Conservation (phyloP, 1,284 basidiomycete genomes). For the Coniferiporia sulphurascens region DNA sequence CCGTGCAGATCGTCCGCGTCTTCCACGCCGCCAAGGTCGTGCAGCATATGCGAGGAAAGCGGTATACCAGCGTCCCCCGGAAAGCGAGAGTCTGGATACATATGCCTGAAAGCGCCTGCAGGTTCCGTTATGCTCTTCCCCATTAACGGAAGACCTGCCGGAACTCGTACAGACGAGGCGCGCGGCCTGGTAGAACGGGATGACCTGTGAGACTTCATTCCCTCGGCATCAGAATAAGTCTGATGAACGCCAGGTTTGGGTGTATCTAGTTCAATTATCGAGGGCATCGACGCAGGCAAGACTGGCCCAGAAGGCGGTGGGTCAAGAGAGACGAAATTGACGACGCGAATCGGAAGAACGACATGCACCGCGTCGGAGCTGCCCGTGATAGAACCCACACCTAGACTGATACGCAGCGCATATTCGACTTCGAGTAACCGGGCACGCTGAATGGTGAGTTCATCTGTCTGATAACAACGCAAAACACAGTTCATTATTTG, state of each 20-base stretch:
- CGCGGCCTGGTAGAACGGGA: neutral
- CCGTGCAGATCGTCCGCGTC: conserved; percentile 8
- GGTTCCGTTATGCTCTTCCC: neutral
- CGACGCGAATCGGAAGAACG: conserved; percentile 65
- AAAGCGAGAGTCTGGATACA: neutral
- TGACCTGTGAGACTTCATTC: neutral
- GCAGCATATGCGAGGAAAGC: neutral
- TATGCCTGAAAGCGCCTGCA: neutral
- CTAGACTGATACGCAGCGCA: conserved; percentile 66
- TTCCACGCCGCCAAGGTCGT: conserved; percentile 12
- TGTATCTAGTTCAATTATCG: conserved; percentile 19
- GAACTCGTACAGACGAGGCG: neutral
- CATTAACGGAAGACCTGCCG: neutral
- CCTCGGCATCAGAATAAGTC: neutral
- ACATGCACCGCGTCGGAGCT: conserved; percentile 57
- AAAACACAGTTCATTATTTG: neutral
- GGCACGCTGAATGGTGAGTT: conserved; percentile 70
- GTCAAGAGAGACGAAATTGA: conserved; percentile 80
- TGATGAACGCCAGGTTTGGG: conserved; percentile 13
- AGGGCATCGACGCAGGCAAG: conserved; percentile 23
- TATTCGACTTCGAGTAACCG: conserved; percentile 81
- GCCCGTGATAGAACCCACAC: conserved; percentile 48
- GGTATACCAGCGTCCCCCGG: neutral
- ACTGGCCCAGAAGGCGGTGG: conserved; percentile 50
- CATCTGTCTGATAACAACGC: conserved; percentile 48